A percentile compares a stretch with the other conserved stretches of the same genome.
These are phyloP conservation scores for Wallacemonas sp. DNA, from an alignment of 208 protist genomes.

Conservation along the genomic window DNA sequence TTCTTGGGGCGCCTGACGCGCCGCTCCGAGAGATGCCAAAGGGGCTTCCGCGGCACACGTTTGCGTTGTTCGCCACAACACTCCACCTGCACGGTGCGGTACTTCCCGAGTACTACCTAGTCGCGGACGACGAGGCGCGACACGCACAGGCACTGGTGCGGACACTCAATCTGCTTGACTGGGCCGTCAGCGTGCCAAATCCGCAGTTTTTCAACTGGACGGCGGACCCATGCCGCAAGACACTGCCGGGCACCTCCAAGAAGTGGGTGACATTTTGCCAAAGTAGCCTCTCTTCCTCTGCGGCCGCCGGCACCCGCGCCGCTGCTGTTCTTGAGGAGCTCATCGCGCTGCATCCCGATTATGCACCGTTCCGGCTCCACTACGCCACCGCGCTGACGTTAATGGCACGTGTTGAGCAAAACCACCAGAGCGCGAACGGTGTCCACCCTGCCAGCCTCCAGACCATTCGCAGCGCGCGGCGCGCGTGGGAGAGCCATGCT, in stretches of 20 bases:
- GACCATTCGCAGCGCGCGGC: neutral
- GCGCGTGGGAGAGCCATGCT: neutral
- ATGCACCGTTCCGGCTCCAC: constrained; percentile 70
- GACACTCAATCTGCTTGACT: constrained; percentile 45
- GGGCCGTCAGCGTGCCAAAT: constrained; percentile 19
- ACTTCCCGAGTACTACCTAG: constrained; percentile 70
- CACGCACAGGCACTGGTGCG: constrained; percentile 53
- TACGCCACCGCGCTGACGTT: constrained; percentile 40
- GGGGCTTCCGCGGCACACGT: constrained; percentile 26
- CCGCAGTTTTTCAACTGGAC: constrained; percentile 53
- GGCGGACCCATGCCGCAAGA: constrained; percentile 15
- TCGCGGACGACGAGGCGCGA: constrained; percentile 24
- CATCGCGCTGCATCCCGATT: constrained; percentile 63
- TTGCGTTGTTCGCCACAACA: constrained; percentile 21
- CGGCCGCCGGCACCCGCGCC: constrained; percentile 22
- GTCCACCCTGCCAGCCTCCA: neutral
- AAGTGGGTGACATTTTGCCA: constrained; percentile 55
- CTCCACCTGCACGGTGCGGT: constrained; percentile 36
- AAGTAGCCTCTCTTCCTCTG: constrained; percentile 31
- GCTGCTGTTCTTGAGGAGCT: constrained; percentile 79
- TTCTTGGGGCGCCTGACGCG: constrained; percentile 18
- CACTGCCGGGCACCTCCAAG: constrained; percentile 4
- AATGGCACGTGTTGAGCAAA: neutral
- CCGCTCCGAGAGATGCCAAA: constrained; percentile 21
- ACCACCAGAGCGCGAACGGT: neutral